These are phyloP conservation scores for Yamadazyma trypodendri DNA, from an alignment of 1,139 yeast genomes.

Conservation along the genomic window DNA sequence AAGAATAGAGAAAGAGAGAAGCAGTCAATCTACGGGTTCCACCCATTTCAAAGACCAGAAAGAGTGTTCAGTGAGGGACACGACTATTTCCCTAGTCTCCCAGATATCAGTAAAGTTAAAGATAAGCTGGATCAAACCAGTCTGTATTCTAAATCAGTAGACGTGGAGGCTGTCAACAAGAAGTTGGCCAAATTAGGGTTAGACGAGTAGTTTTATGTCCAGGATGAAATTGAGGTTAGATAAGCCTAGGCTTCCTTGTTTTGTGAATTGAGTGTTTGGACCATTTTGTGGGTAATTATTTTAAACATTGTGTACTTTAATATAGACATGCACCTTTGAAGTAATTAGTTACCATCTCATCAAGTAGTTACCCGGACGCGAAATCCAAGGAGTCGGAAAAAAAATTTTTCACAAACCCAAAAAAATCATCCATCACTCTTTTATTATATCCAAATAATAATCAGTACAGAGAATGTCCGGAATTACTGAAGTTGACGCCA, in stretches of 20 bases:
- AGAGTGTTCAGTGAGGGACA: conserved; percentile 28
- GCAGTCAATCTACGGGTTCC: conserved; percentile 16
- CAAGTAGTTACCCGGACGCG: conserved; percentile 8
- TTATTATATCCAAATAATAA: background rate
- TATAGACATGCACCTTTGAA: background rate
- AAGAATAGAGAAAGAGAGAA: conserved; percentile 6
- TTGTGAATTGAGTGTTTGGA: too few relatives aligned
- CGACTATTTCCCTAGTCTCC: conserved; percentile 32
- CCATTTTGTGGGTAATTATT: too few relatives aligned
- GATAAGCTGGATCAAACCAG: conserved; percentile 9
- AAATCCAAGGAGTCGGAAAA: conserved; percentile 4
- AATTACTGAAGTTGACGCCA: conserved; percentile 80
- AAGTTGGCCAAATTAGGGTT: conserved; percentile 13
- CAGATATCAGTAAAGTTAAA: conserved; percentile 12
- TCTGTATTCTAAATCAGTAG: conserved; percentile 9
- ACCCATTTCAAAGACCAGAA: conserved; percentile 26
- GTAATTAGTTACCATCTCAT: conserved; percentile 1
- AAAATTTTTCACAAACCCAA: conserved; percentile 12
- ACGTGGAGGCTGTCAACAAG: conserved; percentile 12
- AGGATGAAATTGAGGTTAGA: too few relatives aligned
- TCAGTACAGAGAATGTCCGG: conserved; percentile 31
- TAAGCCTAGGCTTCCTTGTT: too few relatives aligned
- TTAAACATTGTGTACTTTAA: background rate
- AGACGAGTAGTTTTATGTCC: background rate
- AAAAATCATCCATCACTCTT: conserved; percentile 5